Percentiles rank a stretch among this genome's conserved stretches.
These are phyloP conservation scores for Pisolithus sp. DNA, from an alignment of 768 basidiomycete species.

Conservation along the genomic window DNA sequence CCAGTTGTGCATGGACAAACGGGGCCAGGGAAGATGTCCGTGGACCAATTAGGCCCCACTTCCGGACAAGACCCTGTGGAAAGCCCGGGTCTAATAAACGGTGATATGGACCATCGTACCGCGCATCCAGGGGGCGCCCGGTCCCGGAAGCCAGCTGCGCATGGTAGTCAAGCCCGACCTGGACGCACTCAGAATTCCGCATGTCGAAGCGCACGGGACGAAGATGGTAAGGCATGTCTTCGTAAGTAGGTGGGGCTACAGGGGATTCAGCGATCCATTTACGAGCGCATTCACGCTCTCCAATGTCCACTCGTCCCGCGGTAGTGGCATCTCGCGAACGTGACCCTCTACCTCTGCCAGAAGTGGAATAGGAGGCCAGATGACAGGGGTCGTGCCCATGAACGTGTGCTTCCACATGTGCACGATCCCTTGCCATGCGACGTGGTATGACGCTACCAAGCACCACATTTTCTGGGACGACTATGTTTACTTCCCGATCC, in stretches of 20 bases:
- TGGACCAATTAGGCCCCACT: not conserved
- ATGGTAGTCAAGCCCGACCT: not conserved
- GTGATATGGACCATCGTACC: constrained; percentile 2
- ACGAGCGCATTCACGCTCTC: not conserved
- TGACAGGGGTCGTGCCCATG: not conserved
- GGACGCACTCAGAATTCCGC: not conserved
- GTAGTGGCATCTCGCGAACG: not conserved
- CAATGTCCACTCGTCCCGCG: not conserved
- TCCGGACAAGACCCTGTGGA: not conserved
- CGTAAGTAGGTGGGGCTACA: not conserved
- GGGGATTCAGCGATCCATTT: constrained; percentile 1
- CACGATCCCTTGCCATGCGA: constrained; percentile 1
- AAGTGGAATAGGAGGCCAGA: not conserved
- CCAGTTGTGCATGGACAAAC: not conserved
- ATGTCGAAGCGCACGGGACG: constrained; percentile 8
- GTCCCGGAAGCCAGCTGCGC: not conserved
- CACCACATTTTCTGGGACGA: not conserved
- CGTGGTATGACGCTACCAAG: constrained; percentile 2
- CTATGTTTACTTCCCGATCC: not conserved
- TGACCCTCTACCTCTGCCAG: not conserved
- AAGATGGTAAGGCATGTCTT: constrained; percentile 1
- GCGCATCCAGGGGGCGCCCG: constrained; percentile 9
- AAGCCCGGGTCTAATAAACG: not conserved
- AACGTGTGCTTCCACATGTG: not conserved
- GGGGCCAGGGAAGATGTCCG: not conserved